A percentile compares a stretch with the other conserved stretches of the same genome.
Evolutionary conservation across 106 monocot species (phyloP).

Genomic region (Allium cepa): DNA sequence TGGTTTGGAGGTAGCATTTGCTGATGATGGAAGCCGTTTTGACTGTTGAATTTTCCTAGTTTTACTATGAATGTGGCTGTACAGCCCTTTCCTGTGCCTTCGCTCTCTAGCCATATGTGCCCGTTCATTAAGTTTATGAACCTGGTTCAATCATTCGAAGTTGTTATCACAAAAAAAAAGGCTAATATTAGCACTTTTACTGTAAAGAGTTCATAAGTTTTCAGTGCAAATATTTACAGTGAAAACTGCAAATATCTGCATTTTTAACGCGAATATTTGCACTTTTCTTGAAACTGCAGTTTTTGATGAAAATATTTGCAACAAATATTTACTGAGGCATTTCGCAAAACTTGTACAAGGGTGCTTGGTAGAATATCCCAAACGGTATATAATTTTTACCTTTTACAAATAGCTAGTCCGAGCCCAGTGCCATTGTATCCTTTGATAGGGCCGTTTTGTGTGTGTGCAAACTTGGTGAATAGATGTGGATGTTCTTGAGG

Average conservation of each 20-base stretch:
- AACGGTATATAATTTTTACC: slow-evolving; percentile 22
- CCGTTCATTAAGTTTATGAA: slow-evolving; percentile 84
- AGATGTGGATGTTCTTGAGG: slow-evolving; percentile 70
- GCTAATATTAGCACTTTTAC: background rate
- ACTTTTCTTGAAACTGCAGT: too few relatives aligned
- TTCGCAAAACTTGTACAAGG: too few relatives aligned
- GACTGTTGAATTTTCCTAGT: slow-evolving; percentile 48
- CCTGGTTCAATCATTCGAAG: slow-evolving; percentile 18
- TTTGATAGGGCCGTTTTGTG: slow-evolving; percentile 37
- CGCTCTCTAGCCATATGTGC: slow-evolving; percentile 90
- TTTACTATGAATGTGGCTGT: slow-evolving; percentile 64
- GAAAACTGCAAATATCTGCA: background rate
- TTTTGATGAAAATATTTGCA: too few relatives aligned
- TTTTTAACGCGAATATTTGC: too few relatives aligned
- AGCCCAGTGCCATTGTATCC: slow-evolving; percentile 62
- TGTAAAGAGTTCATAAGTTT: background rate
- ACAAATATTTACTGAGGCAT: too few relatives aligned
- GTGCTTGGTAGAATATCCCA: too few relatives aligned
- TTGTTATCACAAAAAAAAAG: background rate
- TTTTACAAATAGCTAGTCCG: slow-evolving; percentile 90
- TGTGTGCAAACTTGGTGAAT: slow-evolving; percentile 71
- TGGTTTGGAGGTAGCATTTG: slow-evolving; percentile 19
- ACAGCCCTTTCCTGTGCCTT: slow-evolving; percentile 85
- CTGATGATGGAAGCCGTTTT: slow-evolving; percentile 19
- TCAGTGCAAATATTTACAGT: background rate